Percentiles rank a stretch among this genome's conserved stretches.
phyloP scores from a whole-genome alignment of 441 rosid species.

The Adansonia grandidieri region DNA sequence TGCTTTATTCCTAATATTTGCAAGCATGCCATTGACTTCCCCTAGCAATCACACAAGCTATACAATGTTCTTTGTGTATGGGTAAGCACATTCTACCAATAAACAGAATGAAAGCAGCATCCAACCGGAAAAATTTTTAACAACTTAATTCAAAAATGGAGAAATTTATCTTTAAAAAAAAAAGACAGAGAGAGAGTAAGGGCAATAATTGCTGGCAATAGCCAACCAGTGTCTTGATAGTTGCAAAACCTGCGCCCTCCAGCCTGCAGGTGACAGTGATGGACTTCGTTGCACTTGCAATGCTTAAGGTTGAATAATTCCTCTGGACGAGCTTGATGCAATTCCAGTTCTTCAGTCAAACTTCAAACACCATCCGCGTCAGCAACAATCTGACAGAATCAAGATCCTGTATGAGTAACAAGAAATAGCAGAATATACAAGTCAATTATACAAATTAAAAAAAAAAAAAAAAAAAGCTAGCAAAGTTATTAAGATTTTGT shows the following conservation, averaged over 20 bases:
- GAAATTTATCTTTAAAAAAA: constrained; percentile 27
- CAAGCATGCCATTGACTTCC: constrained; percentile 24
- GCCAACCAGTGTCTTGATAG: not conserved
- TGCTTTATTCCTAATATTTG: constrained; percentile 21
- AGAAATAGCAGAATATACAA: constrained; percentile 15
- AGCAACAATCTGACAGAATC: constrained; percentile 7
- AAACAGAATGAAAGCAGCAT: constrained; percentile 17
- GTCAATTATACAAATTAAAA: not conserved
- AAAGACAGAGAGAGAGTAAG: not conserved
- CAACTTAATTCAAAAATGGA: constrained; percentile 28
- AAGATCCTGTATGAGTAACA: constrained; percentile 27
- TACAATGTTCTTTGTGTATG: constrained; percentile 32
- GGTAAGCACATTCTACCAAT: constrained; percentile 30
- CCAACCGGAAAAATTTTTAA: constrained; percentile 18
- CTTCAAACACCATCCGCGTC: constrained; percentile 9
- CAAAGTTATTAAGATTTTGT: not conserved
- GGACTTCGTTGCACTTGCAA: constrained; percentile 7
- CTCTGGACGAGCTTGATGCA: not conserved
- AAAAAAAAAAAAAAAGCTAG: not conserved
- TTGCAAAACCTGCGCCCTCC: constrained; percentile 26
- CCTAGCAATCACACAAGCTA: constrained; percentile 29
- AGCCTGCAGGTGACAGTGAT: constrained; percentile 2
- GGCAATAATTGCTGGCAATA: not conserved
- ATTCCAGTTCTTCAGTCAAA: constrained; percentile 3
- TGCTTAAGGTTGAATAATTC: constrained; percentile 12